Percentiles rank a stretch among this genome's conserved stretches.
Conservation (phyloP, 1,139 yeast genomes). For the Blastobotrys elegans region DNA sequence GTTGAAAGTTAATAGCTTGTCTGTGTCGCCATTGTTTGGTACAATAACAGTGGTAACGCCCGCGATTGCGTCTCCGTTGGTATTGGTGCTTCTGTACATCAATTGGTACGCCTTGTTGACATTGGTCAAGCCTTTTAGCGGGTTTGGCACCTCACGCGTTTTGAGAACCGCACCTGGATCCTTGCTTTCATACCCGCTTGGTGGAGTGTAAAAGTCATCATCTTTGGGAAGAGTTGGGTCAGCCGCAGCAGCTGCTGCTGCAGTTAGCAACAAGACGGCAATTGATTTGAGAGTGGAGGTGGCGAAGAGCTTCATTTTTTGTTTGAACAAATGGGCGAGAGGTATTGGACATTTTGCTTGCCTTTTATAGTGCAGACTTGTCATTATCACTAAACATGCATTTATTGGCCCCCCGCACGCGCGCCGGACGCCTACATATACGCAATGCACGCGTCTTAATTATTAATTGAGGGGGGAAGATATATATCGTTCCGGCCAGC, state of each 20-base stretch:
- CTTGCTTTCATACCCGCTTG: constrained; percentile 18
- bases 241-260: neutral
- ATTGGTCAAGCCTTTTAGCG: constrained; percentile 3
- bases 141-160: constrained; percentile 16
- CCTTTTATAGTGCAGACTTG: too few relatives aligned
- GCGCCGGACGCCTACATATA: too few relatives aligned
- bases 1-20: constrained; percentile 26
- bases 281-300: neutral
- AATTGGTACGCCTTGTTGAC: constrained; percentile 21
- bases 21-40: constrained; percentile 19
- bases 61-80: constrained; percentile 25
- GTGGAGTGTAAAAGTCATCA: constrained; percentile 25
- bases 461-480: too few relatives aligned
- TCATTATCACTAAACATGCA: too few relatives aligned
- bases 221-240: constrained; percentile 14
- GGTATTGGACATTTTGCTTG: neutral
- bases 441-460: too few relatives aligned
- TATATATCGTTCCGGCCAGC: too few relatives aligned
- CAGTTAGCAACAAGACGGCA: neutral
- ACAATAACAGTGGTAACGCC: constrained; percentile 29
- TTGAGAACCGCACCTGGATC: constrained; percentile 20
- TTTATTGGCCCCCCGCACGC: too few relatives aligned
- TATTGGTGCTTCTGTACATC: constrained; percentile 25
- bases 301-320: neutral
- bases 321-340: too few relatives aligned